These are phyloP conservation scores for Lepidium sativum DNA, from an alignment of 345 rosid genomes.

Conservation along the genomic window DNA sequence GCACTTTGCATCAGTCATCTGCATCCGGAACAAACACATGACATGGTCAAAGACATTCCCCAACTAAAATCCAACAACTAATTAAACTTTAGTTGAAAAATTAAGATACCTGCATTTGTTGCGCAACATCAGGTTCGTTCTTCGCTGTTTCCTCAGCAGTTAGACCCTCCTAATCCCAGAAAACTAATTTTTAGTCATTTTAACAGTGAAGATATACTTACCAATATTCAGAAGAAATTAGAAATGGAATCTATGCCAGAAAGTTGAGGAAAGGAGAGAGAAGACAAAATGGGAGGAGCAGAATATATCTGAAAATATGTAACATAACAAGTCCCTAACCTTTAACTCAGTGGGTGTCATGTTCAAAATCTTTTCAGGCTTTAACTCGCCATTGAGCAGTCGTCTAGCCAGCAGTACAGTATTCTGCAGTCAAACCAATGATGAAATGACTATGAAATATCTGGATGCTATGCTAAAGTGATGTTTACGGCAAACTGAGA, in stretches of 20 bases:
- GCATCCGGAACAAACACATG: slow-evolving; percentile 9
- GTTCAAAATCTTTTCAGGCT: slow-evolving; percentile 69
- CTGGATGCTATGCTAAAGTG: neutral
- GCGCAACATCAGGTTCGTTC: slow-evolving; percentile 81
- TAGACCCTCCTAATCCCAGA: slow-evolving; percentile 64
- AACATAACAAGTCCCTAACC: slow-evolving; percentile 31
- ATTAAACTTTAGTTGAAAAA: neutral
- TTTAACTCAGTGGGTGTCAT: slow-evolving; percentile 92
- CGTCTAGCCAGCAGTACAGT: slow-evolving; percentile 58
- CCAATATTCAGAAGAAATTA: neutral
- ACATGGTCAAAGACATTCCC: slow-evolving; percentile 6
- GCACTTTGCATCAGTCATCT: slow-evolving; percentile 84
- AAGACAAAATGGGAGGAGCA: neutral
- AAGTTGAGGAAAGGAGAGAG: neutral
- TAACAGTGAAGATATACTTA: neutral
- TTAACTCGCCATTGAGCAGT: slow-evolving; percentile 69
- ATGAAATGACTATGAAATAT: neutral
- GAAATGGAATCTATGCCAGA: neutral
- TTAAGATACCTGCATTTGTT: slow-evolving; percentile 63
- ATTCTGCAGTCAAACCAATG: slow-evolving; percentile 32
- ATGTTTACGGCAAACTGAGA: neutral
- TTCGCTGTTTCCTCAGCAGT: slow-evolving; percentile 73
- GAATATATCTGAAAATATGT: neutral
- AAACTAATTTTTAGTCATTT: neutral
- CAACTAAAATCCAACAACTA: neutral